Evolutionary conservation across 1,284 basidiomycete species (phyloP).

Genomic region (Ganoderma multipileum): DNA sequence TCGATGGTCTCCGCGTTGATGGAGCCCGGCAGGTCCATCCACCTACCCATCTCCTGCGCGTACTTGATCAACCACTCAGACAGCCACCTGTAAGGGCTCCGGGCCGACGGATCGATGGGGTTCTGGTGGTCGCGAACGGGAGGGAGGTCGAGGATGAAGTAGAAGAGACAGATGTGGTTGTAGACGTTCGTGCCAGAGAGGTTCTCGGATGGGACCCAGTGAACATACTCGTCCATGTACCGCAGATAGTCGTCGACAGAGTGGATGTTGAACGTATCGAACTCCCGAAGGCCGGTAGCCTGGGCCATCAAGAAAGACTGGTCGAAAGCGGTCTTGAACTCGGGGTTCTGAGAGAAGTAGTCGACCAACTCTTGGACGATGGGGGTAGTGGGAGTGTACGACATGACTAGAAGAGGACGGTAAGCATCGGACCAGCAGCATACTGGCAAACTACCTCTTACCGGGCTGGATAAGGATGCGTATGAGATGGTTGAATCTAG

Average conservation of each 20-base stretch:
- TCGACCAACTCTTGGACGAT: slow-evolving; percentile 29
- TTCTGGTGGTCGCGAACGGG: slow-evolving; percentile 23
- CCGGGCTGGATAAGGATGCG: background rate
- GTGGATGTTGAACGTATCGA: slow-evolving; percentile 25
- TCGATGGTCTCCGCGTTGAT: slow-evolving; percentile 23
- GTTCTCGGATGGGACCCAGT: slow-evolving; percentile 29
- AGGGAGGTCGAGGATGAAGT: slow-evolving; percentile 28
- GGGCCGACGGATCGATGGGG: slow-evolving; percentile 24
- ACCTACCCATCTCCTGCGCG: slow-evolving; percentile 29
- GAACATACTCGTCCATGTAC: slow-evolving; percentile 23
- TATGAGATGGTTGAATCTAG: background rate
- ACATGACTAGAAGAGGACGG: background rate
- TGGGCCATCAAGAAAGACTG: slow-evolving; percentile 20
- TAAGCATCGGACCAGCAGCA: background rate
- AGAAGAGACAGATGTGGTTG: slow-evolving; percentile 31
- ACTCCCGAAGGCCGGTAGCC: slow-evolving; percentile 19
- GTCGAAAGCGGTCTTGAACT: slow-evolving; percentile 27
- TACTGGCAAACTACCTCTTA: background rate
- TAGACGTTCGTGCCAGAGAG: slow-evolving; percentile 23
- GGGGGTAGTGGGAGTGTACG: slow-evolving; percentile 3
- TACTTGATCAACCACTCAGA: slow-evolving; percentile 31
- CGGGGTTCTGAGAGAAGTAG: slow-evolving; percentile 18
- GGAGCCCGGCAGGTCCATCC: slow-evolving; percentile 27
- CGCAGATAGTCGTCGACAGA: slow-evolving; percentile 28
- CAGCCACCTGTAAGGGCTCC: slow-evolving; percentile 26